These are phyloP conservation scores for Mycena galopus DNA, from an alignment of 768 basidiomycete species.

Conservation along the genomic window DNA sequence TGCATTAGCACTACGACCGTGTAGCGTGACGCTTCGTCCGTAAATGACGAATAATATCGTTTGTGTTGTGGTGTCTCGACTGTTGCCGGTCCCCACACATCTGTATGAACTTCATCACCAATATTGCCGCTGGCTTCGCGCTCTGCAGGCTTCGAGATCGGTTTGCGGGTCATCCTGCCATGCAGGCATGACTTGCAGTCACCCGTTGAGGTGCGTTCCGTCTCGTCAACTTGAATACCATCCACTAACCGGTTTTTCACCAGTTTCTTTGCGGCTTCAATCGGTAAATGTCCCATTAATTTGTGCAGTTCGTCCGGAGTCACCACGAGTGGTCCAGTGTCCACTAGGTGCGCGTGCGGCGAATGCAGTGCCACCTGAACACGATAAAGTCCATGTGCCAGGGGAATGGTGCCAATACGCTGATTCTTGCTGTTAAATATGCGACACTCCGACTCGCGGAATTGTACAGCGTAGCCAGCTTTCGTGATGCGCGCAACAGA, in stretches of 20 bases:
- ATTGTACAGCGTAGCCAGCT: slow-evolving; percentile 40
- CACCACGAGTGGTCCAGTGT: neutral
- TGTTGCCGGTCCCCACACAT: slow-evolving; percentile 52
- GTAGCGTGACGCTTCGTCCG: slow-evolving; percentile 46
- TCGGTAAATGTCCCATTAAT: slow-evolving; percentile 43
- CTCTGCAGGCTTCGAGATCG: slow-evolving; percentile 40
- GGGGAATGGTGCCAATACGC: neutral
- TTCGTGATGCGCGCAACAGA: slow-evolving; percentile 38
- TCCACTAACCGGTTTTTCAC: slow-evolving; percentile 41
- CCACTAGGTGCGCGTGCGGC: neutral
- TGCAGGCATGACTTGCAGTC: slow-evolving; percentile 47
- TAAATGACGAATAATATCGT: slow-evolving; percentile 49
- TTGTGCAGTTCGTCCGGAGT: slow-evolving; percentile 41
- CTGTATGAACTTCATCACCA: slow-evolving; percentile 49
- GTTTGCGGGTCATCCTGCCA: slow-evolving; percentile 44
- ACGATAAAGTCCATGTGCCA: neutral
- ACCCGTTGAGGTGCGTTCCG: slow-evolving; percentile 20
- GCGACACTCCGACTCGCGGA: slow-evolving; percentile 37
- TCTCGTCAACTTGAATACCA: slow-evolving; percentile 42
- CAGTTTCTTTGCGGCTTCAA: slow-evolving; percentile 37
- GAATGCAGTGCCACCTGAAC: neutral
- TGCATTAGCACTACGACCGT: slow-evolving; percentile 40
- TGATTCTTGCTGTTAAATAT: slow-evolving; percentile 29
- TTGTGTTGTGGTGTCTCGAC: slow-evolving; percentile 36
- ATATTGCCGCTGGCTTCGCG: slow-evolving; percentile 33